Evolutionary conservation across 345 rosid species (phyloP).

Genomic region (Aegle marmelos): DNA sequence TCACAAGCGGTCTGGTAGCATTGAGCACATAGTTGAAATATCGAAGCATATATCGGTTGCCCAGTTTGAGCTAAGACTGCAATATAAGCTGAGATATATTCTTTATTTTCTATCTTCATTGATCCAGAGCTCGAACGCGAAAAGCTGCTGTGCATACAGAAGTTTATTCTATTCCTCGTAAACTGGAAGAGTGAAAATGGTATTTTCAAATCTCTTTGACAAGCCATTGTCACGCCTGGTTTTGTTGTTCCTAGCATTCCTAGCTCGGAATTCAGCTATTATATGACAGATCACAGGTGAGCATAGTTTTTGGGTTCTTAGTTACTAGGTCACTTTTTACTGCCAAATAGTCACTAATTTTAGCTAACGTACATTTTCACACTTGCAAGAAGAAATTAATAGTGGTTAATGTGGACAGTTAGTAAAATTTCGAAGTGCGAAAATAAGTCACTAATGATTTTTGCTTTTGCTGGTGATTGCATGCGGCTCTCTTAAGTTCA

Average conservation of each 20-base stretch:
- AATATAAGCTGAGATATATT: conserved; percentile 44
- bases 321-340: conserved; percentile 13
- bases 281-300: not conserved
- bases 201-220: conserved; percentile 30
- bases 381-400: no score
- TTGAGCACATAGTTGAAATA: conserved; percentile 51
- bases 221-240: conserved; percentile 12
- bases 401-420: no score
- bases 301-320: not conserved
- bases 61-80: conserved; percentile 62
- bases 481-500: not conserved
- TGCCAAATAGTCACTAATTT: not conserved
- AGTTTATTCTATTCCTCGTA: conserved; percentile 57
- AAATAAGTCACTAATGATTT: no score
- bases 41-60: conserved; percentile 54
- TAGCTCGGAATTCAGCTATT: not conserved
- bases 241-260: not conserved
- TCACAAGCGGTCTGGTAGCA: conserved; percentile 32
- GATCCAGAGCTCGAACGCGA: conserved; percentile 78
- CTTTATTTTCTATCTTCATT: conserved; percentile 51
- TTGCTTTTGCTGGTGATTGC: not conserved
- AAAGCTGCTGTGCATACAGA: conserved; percentile 53
- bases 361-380: not conserved
- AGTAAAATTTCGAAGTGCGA: no score
- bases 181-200: conserved; percentile 72